A percentile compares a stretch with the other conserved stretches of the same genome.
Evolutionary conservation across 345 rosid species (phyloP).

Genomic region (Eutrema heterophyllum): DNA sequence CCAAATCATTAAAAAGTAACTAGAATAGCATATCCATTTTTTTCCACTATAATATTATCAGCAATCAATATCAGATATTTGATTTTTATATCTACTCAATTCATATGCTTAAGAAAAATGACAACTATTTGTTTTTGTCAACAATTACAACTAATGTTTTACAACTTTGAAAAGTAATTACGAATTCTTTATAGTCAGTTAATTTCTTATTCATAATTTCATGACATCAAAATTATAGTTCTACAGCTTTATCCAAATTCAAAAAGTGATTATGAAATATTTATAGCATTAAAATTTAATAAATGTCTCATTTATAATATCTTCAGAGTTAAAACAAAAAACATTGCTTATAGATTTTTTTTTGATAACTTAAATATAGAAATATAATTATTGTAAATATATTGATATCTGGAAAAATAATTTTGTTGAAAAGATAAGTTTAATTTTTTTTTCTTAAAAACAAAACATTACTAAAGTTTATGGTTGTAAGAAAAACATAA

Average conservation of each 20-base stretch:
- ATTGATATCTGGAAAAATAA: background rate
- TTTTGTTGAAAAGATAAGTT: background rate
- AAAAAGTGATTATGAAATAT: background rate
- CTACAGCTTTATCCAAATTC: background rate
- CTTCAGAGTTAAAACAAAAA: background rate
- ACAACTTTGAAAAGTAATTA: background rate
- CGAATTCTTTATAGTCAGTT: background rate
- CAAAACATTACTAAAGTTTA: background rate
- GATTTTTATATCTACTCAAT: background rate
- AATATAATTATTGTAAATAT: background rate
- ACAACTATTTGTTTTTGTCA: background rate
- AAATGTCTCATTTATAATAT: background rate
- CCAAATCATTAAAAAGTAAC: background rate
- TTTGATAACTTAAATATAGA: background rate
- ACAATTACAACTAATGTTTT: background rate
- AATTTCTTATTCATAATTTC: background rate
- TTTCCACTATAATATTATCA: background rate
- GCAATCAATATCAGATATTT: slow-evolving; percentile 6
- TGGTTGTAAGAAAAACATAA: background rate
- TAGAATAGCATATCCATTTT: slow-evolving; percentile 18
- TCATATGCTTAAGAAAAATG: background rate
- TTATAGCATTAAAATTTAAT: background rate
- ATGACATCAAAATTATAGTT: background rate
- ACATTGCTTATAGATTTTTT: background rate
- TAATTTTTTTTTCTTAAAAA: background rate